A percentile compares a stretch with the other conserved stretches of the same genome.
phyloP scores from a whole-genome alignment of 2,329 filamentous ascomycete species.

The Zopfia rhizophila region DNA sequence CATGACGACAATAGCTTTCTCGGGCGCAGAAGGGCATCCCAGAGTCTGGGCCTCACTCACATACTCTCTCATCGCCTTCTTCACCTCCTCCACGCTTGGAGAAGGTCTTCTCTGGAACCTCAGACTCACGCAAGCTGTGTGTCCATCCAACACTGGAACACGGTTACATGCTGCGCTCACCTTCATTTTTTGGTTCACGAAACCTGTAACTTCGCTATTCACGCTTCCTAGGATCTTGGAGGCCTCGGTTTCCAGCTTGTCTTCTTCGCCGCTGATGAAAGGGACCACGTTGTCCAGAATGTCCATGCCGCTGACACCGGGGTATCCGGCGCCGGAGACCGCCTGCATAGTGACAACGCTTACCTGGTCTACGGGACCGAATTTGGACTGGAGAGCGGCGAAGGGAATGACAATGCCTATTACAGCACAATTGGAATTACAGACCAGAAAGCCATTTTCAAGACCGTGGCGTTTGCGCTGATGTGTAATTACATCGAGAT shows the following conservation, averaged over 20 bases:
- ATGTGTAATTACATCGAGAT: slow-evolving; percentile 89
- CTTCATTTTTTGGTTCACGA: slow-evolving; percentile 79
- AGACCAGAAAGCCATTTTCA: slow-evolving; percentile 89
- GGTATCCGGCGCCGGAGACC: slow-evolving; percentile 91
- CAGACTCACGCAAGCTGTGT: slow-evolving; percentile 93
- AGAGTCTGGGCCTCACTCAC: slow-evolving; percentile 82
- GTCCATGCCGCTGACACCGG: slow-evolving; percentile 92
- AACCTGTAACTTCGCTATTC: slow-evolving; percentile 76
- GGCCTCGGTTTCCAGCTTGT: slow-evolving; percentile 94
- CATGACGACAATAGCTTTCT: slow-evolving; percentile 84
- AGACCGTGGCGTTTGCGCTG: slow-evolving; percentile 79
- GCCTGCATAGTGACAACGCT: slow-evolving; percentile 96
- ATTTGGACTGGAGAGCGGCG: slow-evolving; percentile 85
- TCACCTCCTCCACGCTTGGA: slow-evolving; percentile 80
- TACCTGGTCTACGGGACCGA: slow-evolving; percentile 80
- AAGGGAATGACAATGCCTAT: slow-evolving; percentile 96
- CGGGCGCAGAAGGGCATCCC: slow-evolving; percentile 87
- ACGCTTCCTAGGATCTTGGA: slow-evolving; percentile 90
- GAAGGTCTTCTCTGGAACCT: slow-evolving; percentile 79
- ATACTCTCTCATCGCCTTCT: slow-evolving; percentile 82
- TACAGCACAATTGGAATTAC: slow-evolving; percentile 98
- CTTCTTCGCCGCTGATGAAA: slow-evolving; percentile 92
- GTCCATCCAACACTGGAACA: slow-evolving; percentile 93
- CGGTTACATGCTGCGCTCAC: slow-evolving; percentile 92
- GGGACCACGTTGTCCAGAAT: slow-evolving; percentile 96